A percentile compares a stretch with the other conserved stretches of the same genome.
These are phyloP conservation scores for Geranium brycei DNA, from an alignment of 345 rosid genomes.

Conservation along the genomic window DNA sequence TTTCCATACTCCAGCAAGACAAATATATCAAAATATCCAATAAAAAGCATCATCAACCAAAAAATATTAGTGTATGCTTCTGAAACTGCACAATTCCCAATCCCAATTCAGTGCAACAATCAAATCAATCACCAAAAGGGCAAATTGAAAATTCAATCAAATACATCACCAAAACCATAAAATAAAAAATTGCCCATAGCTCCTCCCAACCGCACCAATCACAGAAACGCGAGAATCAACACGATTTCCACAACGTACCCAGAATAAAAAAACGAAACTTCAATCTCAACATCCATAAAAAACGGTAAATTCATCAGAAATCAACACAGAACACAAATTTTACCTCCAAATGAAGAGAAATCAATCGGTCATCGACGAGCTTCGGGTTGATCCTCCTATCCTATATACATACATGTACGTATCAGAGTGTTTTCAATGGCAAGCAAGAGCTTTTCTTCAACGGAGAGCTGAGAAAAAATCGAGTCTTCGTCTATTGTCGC, in stretches of 20 bases:
- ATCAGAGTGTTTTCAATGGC: too few species aligned
- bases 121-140: too few species aligned
- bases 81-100: too few species aligned
- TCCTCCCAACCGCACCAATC: too few species aligned
- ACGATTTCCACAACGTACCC: background rate
- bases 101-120: too few species aligned
- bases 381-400: background rate
- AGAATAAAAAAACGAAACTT: too few species aligned
- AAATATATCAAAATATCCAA: background rate
- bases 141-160: background rate
- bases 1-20: too few species aligned
- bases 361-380: background rate
- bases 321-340: background rate
- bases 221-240: background rate
- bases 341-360: background rate
- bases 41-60: too few species aligned
- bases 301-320: background rate
- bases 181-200: background rate
- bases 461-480: too few species aligned
- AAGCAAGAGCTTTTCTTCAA: background rate
- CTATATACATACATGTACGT: too few species aligned
- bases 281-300: background rate
- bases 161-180: background rate
- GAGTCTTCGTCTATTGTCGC: too few species aligned
- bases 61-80: background rate